Percentiles rank a stretch among this genome's conserved stretches.
Evolutionary conservation across 164 flowering plant genomes (phyloP).

Genomic region (Akebia trifoliata): DNA sequence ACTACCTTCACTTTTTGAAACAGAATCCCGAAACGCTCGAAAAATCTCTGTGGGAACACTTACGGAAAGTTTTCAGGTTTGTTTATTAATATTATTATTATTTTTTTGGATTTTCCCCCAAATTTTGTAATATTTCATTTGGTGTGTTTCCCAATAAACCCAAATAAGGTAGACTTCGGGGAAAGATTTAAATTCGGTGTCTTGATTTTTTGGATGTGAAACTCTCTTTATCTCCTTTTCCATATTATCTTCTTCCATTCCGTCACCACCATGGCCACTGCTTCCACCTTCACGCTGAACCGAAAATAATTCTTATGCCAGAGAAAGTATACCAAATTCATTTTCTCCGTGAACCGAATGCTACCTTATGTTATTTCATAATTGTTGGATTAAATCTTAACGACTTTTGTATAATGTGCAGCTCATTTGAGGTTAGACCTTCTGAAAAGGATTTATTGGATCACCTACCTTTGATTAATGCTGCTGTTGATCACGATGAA

Average conservation of each 20-base stretch:
- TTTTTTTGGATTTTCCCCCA: not conserved
- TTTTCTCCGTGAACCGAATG: not conserved
- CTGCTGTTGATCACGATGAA: conserved; percentile 35
- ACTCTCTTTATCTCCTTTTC: not conserved
- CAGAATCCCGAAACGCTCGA: conserved; percentile 39
- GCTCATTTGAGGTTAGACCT: conserved; percentile 37
- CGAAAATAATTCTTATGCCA: not conserved
- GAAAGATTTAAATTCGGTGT: too few relatives aligned
- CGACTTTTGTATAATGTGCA: conserved; percentile 21
- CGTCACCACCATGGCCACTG: not conserved
- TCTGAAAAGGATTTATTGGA: conserved; percentile 43
- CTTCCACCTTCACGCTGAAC: not conserved
- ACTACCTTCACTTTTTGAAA: conserved; percentile 48
- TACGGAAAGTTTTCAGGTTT: conserved; percentile 59
- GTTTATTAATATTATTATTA: not conserved
- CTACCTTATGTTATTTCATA: not conserved
- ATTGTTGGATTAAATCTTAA: not conserved
- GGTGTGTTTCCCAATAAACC: not conserved
- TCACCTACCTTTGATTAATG: conserved; percentile 33
- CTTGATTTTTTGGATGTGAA: too few relatives aligned
- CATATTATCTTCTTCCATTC: too few relatives aligned
- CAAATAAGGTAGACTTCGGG: too few relatives aligned
- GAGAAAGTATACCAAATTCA: not conserved
- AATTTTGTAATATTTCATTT: too few relatives aligned
- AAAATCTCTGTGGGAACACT: conserved; percentile 55